Conservation (phyloP, 352 stramenopile genomes). For the Pythium biforme region DNA sequence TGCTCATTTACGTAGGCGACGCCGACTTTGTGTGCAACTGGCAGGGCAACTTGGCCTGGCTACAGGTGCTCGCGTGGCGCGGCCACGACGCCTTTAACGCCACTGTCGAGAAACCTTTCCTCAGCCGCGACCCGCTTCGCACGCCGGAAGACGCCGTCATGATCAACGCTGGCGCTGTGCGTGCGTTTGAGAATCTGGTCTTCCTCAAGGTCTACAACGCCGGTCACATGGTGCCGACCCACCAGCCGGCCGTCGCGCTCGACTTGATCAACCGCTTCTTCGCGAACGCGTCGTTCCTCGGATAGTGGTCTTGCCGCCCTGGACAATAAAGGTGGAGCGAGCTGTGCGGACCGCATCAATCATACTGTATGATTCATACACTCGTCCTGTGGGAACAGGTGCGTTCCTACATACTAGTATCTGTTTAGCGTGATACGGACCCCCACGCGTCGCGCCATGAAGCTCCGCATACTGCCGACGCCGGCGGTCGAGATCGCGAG, state of each 20-base stretch:
- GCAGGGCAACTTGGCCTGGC: slow-evolving; percentile 90
- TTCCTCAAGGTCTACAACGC: not conserved
- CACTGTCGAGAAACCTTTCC: slow-evolving; percentile 13
- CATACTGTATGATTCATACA: too few relatives aligned
- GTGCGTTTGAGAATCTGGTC: not conserved
- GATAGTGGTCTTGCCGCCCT: too few relatives aligned
- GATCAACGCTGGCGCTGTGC: not conserved
- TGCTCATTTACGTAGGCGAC: slow-evolving; percentile 93
- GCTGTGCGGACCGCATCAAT: too few relatives aligned
- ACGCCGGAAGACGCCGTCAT: not conserved
- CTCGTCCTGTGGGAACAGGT: too few relatives aligned
- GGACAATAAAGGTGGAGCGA: too few relatives aligned
- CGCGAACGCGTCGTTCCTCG: not conserved
- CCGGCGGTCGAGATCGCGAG: slow-evolving; percentile 59
- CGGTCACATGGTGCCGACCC: slow-evolving; percentile 2
- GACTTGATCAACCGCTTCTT: slow-evolving; percentile 11
- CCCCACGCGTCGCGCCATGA: too few relatives aligned
- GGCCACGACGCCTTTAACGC: slow-evolving; percentile 71
- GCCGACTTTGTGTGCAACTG: slow-evolving; percentile 95
- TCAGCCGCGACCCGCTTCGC: not conserved
- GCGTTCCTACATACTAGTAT: not conserved
- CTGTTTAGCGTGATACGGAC: too few relatives aligned
- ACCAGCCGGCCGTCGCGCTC: not conserved
- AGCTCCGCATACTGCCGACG: slow-evolving; percentile 65
- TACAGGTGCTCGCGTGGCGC: slow-evolving; percentile 81